Conservation (phyloP, 2,329 filamentous ascomycete genomes). For the Pestalotiopsis fici region DNA sequence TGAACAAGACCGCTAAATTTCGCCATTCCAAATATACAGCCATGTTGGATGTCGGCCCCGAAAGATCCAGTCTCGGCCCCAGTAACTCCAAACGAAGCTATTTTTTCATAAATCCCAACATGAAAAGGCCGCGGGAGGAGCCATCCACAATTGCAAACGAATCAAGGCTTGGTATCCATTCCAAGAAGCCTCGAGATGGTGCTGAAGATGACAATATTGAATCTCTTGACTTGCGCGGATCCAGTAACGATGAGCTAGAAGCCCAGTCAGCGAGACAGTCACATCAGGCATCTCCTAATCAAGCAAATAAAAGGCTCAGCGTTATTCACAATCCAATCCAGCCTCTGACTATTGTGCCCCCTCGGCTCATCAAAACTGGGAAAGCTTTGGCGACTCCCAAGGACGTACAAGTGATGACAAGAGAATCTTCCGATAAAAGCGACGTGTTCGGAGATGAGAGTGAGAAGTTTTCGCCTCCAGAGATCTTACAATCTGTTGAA, state of each 20-base stretch:
- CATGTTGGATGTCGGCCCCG: neutral
- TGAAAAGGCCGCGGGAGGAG: neutral
- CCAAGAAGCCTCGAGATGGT: neutral
- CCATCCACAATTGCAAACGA: neutral
- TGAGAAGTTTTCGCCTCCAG: constrained; percentile 25
- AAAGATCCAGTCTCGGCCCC: neutral
- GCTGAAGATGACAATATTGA: constrained; percentile 11
- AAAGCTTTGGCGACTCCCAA: neutral
- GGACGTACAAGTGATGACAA: neutral
- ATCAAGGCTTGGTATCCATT: neutral
- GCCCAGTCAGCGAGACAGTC: neutral
- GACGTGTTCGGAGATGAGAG: constrained; percentile 15
- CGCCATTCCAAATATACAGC: neutral
- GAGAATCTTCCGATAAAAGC: constrained; percentile 8
- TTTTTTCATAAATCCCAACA: neutral
- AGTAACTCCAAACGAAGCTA: neutral
- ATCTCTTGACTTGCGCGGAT: constrained; percentile 24
- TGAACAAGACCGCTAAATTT: neutral
- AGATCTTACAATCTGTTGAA: constrained; percentile 12
- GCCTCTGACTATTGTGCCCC: constrained; percentile 5
- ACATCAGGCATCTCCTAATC: neutral
- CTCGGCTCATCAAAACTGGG: constrained; percentile 11
- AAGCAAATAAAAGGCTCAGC: constrained; percentile 9
- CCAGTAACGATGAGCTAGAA: constrained; percentile 13
- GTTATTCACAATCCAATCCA: constrained; percentile 14